Base-by-base conservation (phyloP, 805 yeast species). In the Pichia occidentalis region DNA sequence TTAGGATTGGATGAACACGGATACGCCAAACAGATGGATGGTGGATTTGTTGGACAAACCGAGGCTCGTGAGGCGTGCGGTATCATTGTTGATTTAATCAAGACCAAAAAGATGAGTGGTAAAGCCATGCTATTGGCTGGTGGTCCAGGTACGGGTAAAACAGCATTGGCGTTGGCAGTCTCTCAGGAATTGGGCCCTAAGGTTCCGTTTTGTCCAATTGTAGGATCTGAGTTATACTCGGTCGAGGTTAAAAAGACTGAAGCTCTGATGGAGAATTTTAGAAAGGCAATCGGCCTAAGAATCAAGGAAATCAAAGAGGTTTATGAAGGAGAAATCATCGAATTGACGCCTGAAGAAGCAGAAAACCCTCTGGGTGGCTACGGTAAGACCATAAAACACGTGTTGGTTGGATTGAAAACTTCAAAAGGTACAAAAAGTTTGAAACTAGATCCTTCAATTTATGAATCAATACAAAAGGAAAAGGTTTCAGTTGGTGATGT, bases 251-350 rank as follows among this genome's bases (percentile, higher is more conserved):
- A 90, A 49, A 92, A 92, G 64, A 92, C 98, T 1, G 99, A 92
- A 65, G 92, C 95, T 0, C 71, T 92, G 49, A 88, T 95, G 32
- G 98, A 92, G 66, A 95, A 95, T 18, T 90, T 92, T 65, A 77
- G 99, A 60, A 88, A 84, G 58, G 84, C 95, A 5, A 92, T 92
- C 56, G 99, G 98, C 29, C 80, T 92, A 47, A 81, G 84, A 59
- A 94, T 92, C 60, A 87, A 84, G 57, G 98, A 92, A 63, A 97
- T 92, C 51, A 88, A 96, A 23, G 99, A 92, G 63, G 77, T 92
- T 39, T 90, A 92, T 49, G 97, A 92, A 66, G 99, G 99, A 60
- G 99, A 92, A 64, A 98, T 92, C 36, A 96, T 92, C 25, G 99
- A 92, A 64, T 75, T 92, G 40, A 84, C 95, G 8, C 62, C 62